Percentiles rank a stretch among this genome's conserved stretches.
phyloP scores from a whole-genome alignment of 768 basidiomycete genomes.

The Lactarius deliciosus region DNA sequence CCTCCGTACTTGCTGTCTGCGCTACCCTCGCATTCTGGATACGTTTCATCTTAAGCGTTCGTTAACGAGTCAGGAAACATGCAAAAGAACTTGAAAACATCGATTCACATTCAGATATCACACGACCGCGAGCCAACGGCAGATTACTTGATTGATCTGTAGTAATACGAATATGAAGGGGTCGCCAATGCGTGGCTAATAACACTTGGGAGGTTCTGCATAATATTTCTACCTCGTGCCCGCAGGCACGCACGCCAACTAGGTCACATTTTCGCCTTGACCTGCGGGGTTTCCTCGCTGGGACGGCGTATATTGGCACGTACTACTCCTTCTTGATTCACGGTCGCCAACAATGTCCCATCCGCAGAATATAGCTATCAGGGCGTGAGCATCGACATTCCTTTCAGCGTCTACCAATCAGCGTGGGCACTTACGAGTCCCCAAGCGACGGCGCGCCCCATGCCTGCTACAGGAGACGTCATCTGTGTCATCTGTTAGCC shows the following conservation, averaged over 20 bases:
- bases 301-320: slow-evolving; percentile 22
- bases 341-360: slow-evolving; percentile 24
- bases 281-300: neutral
- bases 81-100: neutral
- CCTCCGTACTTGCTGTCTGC: slow-evolving; percentile 31
- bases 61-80: slow-evolving; percentile 1
- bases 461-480: slow-evolving; percentile 15
- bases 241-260: neutral
- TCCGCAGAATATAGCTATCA: slow-evolving; percentile 24
- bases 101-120: neutral
- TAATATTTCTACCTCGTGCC: neutral
- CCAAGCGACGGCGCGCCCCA: slow-evolving; percentile 16
- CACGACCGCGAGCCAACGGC: neutral
- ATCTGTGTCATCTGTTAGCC: neutral
- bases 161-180: neutral
- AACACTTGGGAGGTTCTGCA: neutral
- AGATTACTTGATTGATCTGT: neutral
- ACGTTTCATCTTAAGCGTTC: slow-evolving; percentile 62
- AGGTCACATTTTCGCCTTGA: slow-evolving; percentile 26
- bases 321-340: slow-evolving; percentile 27
- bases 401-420: neutral
- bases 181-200: neutral
- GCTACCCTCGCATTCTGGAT: slow-evolving; percentile 33
- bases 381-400: neutral
- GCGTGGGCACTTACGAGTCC: slow-evolving; percentile 20